These are phyloP conservation scores for Polygonum maritimum DNA, from an alignment of 148 eudicot genomes.

Conservation along the genomic window DNA sequence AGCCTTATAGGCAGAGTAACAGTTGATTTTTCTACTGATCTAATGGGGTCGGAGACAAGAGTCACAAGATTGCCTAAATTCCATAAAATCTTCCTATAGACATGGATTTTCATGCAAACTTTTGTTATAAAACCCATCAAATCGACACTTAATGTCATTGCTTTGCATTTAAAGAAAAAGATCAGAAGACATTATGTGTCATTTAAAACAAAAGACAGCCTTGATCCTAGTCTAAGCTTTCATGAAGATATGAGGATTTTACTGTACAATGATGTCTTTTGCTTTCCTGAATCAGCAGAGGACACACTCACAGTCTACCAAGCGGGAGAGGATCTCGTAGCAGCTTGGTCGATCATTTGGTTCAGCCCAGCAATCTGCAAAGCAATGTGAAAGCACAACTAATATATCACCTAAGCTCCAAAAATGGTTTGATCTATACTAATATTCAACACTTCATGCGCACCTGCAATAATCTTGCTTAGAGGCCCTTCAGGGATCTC, in stretches of 20 bases:
- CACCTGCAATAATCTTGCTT: slow-evolving; percentile 44
- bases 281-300: slow-evolving; percentile 32
- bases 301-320: slow-evolving; percentile 72
- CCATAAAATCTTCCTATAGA: too few relatives aligned
- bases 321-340: slow-evolving; percentile 63
- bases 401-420: too few relatives aligned
- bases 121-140: too few relatives aligned
- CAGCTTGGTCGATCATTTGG: slow-evolving; percentile 73
- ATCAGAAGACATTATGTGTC: neutral
- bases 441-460: neutral
- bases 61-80: too few relatives aligned
- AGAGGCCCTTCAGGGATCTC: slow-evolving; percentile 93
- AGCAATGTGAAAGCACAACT: too few relatives aligned
- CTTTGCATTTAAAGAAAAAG: neutral
- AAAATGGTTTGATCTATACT: neutral
- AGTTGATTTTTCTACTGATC: too few relatives aligned
- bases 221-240: neutral
- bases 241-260: neutral
- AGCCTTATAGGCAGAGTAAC: too few relatives aligned
- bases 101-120: too few relatives aligned
- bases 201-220: neutral
- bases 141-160: neutral
- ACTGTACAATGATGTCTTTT: neutral
- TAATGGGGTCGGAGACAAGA: too few relatives aligned
- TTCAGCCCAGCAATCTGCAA: slow-evolving; percentile 82